phyloP scores from a whole-genome alignment of 176 grass and related monocot genomes.

The Rhynchospora pubera region DNA sequence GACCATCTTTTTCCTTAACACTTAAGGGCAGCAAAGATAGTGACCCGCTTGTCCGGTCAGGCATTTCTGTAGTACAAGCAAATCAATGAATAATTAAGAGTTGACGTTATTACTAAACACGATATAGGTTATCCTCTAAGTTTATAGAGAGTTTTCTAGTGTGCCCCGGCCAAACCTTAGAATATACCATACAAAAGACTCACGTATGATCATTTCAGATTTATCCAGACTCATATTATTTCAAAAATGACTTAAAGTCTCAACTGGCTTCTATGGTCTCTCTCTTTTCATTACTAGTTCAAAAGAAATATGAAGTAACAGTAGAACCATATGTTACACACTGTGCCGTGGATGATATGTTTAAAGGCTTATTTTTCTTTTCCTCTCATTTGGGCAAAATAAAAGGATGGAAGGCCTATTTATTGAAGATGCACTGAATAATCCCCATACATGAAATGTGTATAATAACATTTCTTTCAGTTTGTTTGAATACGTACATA shows the following conservation, averaged over 20 bases:
- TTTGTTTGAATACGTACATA: not conserved
- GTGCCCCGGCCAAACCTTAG: not conserved
- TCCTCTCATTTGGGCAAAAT: not conserved
- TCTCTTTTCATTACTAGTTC: not conserved
- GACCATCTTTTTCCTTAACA: conserved; percentile 74
- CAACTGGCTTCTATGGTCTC: not conserved
- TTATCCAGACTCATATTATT: not conserved
- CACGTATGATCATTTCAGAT: not conserved
- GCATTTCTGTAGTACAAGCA: conserved; percentile 60
- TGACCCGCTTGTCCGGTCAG: conserved; percentile 55
- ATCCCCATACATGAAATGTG: not conserved
- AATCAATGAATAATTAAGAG: not conserved
- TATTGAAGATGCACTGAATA: not conserved
- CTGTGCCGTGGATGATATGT: too few relatives aligned
- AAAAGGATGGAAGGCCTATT: not conserved
- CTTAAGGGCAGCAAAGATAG: conserved; percentile 62
- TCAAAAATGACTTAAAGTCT: not conserved
- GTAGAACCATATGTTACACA: too few relatives aligned
- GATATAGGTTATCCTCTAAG: not conserved
- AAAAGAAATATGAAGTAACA: not conserved
- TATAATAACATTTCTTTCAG: not conserved
- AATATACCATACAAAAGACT: not conserved
- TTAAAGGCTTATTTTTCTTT: not conserved
- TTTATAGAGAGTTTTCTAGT: not conserved
- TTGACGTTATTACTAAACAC: not conserved